phyloP scores from a whole-genome alignment of 2,329 filamentous ascomycete genomes.

The Stachybotrys elegans region DNA sequence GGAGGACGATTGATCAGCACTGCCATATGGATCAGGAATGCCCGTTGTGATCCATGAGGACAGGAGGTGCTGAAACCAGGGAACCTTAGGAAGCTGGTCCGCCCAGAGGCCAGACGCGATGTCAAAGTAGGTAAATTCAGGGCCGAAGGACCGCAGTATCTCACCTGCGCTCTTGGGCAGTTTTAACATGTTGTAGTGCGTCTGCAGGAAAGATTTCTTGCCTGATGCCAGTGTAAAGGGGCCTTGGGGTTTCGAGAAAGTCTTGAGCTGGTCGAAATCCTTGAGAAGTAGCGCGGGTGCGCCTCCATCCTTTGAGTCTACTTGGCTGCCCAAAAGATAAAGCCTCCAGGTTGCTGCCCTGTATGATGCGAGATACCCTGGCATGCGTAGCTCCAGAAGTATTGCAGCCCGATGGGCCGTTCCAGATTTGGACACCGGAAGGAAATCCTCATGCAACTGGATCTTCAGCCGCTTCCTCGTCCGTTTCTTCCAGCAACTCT shows the following conservation, averaged over 20 bases:
- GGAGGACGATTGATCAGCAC: not conserved
- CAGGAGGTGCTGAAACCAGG: constrained; percentile 12
- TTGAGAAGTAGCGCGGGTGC: constrained; percentile 4
- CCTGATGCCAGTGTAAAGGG: constrained; percentile 15
- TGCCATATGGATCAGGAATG: constrained; percentile 10
- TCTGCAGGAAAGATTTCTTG: constrained; percentile 19
- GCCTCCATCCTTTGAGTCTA: not conserved
- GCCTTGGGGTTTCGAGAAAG: not conserved
- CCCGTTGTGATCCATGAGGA: constrained; percentile 17
- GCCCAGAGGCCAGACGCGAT: constrained; percentile 9
- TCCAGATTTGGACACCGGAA: constrained; percentile 11
- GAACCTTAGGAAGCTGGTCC: constrained; percentile 5
- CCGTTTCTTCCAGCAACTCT: constrained; percentile 10
- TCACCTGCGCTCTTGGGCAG: constrained; percentile 9
- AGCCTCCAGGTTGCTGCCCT: constrained; percentile 11
- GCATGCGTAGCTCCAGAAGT: constrained; percentile 41
- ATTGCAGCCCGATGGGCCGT: constrained; percentile 31
- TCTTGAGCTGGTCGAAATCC: not conserved
- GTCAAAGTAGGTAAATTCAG: constrained; percentile 14
- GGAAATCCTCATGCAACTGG: constrained; percentile 15
- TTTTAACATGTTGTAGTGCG: constrained; percentile 15
- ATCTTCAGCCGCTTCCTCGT: constrained; percentile 12
- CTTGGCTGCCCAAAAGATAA: constrained; percentile 5
- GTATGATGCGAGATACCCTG: constrained; percentile 35
- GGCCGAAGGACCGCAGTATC: constrained; percentile 11